Percentiles rank a stretch among this genome's conserved stretches.
Evolutionary conservation across 345 rosid genomes (phyloP).

Genomic region (Dovyalis caffra): DNA sequence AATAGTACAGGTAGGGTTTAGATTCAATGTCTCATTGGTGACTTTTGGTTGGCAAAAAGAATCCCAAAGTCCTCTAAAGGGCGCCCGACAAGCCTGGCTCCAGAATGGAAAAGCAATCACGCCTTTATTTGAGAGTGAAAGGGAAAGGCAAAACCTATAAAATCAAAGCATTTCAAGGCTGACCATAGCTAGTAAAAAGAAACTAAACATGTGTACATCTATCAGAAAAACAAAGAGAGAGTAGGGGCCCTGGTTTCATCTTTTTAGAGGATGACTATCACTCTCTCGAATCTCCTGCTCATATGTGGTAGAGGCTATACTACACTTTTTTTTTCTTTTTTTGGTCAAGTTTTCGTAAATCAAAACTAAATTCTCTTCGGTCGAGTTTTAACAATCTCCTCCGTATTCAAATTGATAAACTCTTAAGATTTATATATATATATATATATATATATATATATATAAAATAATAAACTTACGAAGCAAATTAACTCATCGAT

Average conservation of each 20-base stretch:
- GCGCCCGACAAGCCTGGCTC: not conserved
- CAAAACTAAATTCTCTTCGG: no score
- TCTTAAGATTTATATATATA: no score
- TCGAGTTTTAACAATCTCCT: no score
- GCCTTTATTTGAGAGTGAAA: not conserved
- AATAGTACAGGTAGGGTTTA: not conserved
- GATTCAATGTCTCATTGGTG: not conserved
- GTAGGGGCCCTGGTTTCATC: not conserved
- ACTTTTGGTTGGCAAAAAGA: constrained; percentile 1
- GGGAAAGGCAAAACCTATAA: not conserved
- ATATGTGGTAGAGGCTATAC: not conserved
- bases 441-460: no score
- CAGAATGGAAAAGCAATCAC: not conserved
- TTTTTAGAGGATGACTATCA: not conserved
- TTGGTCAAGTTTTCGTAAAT: no score
- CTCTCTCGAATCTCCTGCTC: not conserved
- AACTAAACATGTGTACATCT: not conserved
- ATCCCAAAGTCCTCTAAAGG: not conserved
- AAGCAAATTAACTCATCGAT: no score
- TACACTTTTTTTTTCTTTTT: no score
- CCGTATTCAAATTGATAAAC: no score
- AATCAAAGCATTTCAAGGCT: not conserved
- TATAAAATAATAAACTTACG: no score
- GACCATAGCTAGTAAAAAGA: not conserved
- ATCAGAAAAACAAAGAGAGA: not conserved